These are phyloP conservation scores for Pilatotrama ljubarskyi DNA, from an alignment of 768 basidiomycete species.

Conservation along the genomic window DNA sequence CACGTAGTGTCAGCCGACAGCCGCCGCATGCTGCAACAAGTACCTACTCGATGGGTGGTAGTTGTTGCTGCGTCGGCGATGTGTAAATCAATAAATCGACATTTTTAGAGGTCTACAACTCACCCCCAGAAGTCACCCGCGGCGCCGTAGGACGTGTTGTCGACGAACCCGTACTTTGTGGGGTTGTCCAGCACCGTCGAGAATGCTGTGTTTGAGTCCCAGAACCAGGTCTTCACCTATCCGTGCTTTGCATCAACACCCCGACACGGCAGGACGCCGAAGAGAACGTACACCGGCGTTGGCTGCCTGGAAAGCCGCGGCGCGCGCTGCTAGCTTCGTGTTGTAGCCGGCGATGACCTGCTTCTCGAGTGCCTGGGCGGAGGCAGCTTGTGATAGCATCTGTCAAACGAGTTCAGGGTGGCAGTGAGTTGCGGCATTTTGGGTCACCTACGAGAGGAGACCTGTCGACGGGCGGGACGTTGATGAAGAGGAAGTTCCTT, in stretches of 20 bases:
- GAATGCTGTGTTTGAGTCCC: constrained; percentile 53
- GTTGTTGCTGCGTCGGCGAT: constrained; percentile 43
- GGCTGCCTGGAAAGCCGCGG: constrained; percentile 42
- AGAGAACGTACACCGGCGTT: constrained; percentile 45
- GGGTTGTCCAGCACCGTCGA: constrained; percentile 50
- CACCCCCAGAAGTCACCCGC: constrained; percentile 57
- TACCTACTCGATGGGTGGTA: constrained; percentile 51
- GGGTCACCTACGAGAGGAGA: constrained; percentile 50
- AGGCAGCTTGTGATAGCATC: constrained; percentile 46
- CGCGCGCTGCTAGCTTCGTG: constrained; percentile 43
- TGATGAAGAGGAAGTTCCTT: constrained; percentile 62
- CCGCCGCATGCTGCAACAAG: background rate
- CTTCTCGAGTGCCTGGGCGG: constrained; percentile 43
- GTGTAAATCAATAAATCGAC: background rate
- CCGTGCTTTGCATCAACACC: background rate
- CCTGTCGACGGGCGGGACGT: constrained; percentile 59
- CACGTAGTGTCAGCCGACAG: background rate
- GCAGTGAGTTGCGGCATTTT: no score
- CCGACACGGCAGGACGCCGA: background rate
- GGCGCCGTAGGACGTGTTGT: constrained; percentile 48
- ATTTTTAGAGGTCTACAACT: constrained; percentile 18
- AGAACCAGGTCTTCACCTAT: constrained; percentile 49
- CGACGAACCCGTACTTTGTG: constrained; percentile 54
- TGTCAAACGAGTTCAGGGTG: constrained; percentile 1
- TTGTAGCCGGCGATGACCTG: constrained; percentile 55